These are phyloP conservation scores for Paramarasmius palmivorus DNA, from an alignment of 1,284 basidiomycete species.

Conservation along the genomic window DNA sequence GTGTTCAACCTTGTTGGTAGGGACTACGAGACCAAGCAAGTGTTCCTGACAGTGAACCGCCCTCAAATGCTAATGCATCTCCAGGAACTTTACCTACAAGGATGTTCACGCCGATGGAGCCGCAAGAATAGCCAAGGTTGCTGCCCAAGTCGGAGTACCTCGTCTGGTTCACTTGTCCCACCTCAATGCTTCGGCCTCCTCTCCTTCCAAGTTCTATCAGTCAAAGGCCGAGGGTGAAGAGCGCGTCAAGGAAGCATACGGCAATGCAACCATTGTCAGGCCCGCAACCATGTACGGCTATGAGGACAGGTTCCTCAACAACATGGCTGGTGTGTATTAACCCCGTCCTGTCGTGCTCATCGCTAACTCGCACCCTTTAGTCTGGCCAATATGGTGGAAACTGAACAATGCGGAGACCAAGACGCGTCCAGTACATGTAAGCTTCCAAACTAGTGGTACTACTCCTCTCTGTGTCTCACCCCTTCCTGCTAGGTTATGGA, in stretches of 20 bases:
- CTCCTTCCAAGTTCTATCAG: slow-evolving; percentile 83
- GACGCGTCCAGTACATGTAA: slow-evolving; percentile 90
- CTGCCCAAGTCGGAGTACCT: slow-evolving; percentile 76
- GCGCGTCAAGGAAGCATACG: slow-evolving; percentile 84
- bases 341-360: slow-evolving; percentile 10
- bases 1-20: slow-evolving; percentile 95
- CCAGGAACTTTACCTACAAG: slow-evolving; percentile 81
- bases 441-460: slow-evolving; percentile 27
- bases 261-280: slow-evolving; percentile 86
- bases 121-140: slow-evolving; percentile 79
- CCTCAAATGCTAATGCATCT: slow-evolving; percentile 9
- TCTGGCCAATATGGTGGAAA: slow-evolving; percentile 94
- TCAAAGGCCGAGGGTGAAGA: slow-evolving; percentile 92
- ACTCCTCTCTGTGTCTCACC: not conserved
- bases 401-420: slow-evolving; percentile 87
- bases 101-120: slow-evolving; percentile 84
- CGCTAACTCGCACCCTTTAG: slow-evolving; percentile 42
- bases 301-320: slow-evolving; percentile 94
- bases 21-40: slow-evolving; percentile 90
- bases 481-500: slow-evolving; percentile 72
- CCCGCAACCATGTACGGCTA: slow-evolving; percentile 88
- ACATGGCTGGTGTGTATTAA: slow-evolving; percentile 77
- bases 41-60: slow-evolving; percentile 8
- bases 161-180: slow-evolving; percentile 96
- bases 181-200: slow-evolving; percentile 84